A percentile compares a stretch with the other conserved stretches of the same genome.
Evolutionary conservation across 1,139 yeast species (phyloP).

Genomic region (Keqinozyma sinolaborantium): DNA sequence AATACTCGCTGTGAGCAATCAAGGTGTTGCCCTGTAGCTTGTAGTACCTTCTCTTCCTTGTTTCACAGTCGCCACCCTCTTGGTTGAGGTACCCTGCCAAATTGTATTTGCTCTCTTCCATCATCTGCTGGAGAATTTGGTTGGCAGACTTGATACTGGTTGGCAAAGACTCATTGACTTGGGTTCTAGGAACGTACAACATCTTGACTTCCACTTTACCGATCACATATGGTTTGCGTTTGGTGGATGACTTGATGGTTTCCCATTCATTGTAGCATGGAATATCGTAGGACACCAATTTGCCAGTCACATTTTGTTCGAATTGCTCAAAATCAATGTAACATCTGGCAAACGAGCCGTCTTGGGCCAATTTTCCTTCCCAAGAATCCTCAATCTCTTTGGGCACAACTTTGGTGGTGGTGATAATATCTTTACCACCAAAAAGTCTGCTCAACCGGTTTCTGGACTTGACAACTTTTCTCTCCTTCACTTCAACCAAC

Average conservation of each 20-base stretch:
- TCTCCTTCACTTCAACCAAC: conserved; percentile 57
- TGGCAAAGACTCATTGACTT: conserved; percentile 58
- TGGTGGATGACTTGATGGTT: conserved; percentile 24
- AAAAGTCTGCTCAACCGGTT: conserved; percentile 43
- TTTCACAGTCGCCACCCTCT: conserved; percentile 74
- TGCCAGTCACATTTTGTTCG: conserved; percentile 53
- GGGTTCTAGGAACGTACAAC: conserved; percentile 65
- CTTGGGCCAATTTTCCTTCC: conserved; percentile 62
- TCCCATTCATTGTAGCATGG: conserved; percentile 86
- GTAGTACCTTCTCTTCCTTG: conserved; percentile 62
- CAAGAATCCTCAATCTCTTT: conserved; percentile 52
- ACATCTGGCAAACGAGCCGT: conserved; percentile 86
- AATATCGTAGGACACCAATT: conserved; percentile 48
- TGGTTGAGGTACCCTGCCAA: conserved; percentile 68
- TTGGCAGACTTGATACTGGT: conserved; percentile 59
- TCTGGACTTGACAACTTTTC: conserved; percentile 45
- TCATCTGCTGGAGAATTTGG: conserved; percentile 47
- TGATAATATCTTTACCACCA: conserved; percentile 47
- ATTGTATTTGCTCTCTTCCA: conserved; percentile 30
- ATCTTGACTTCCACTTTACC: conserved; percentile 69
- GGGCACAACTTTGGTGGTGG: conserved; percentile 55
- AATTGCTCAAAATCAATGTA: conserved; percentile 62
- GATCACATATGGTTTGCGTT: conserved; percentile 55
- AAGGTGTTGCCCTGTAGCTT: conserved; percentile 57
- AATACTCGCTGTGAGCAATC: conserved; percentile 61